Base-by-base conservation (phyloP, 108 stramenopile species). In the Pseudonitzschia pungens region DNA sequence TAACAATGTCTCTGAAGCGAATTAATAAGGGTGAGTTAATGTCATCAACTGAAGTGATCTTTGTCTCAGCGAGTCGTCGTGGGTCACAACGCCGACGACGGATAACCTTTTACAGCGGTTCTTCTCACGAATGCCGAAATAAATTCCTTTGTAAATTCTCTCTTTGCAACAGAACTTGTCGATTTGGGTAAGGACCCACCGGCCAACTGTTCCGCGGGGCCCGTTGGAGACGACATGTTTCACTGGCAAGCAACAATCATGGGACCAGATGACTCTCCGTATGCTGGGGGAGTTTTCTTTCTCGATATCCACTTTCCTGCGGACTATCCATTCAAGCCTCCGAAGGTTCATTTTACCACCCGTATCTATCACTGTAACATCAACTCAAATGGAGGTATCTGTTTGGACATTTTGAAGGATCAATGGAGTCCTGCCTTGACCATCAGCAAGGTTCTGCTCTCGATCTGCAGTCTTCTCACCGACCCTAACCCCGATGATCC, bases 401-500 rank as follows among this genome's bases (percentile, higher is more conserved):
- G 99, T 76, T 90, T 99, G 73, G 99, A 99, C 73, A 99, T 99
- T 78, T 89, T 99, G 79, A 98, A 99, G 92, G 97, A 98, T 73
- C 97, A 98, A 87, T 99, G 99, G 99, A 95, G 93, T 63, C 99
- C 99, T 59, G 99, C 99, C 33, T 85, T 99, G 68, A 99, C 99
- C 63, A 98, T 98, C 66, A 85, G 83, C 92, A 99, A 99, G 91
- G 99, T 99, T 41, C 88, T 99, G 69, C 92, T 99, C 41, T 92
- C 90, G 71, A 99, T 99, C 80, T 99, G 98, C 81, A 96, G 94
- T 76, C 91, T 99, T 53, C 85, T 99, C 45, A 97, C 97, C 52
- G 97, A 98, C 68, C 96, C 99, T 36, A 98, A 99, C 81, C 99
- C 98, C 18, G 97, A 98, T 76, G 99, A 98, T 84, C 97, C 98